Base-by-base conservation (phyloP, 176 grass and related monocot genomes). In the Ampelocalamus luodianensis region DNA sequence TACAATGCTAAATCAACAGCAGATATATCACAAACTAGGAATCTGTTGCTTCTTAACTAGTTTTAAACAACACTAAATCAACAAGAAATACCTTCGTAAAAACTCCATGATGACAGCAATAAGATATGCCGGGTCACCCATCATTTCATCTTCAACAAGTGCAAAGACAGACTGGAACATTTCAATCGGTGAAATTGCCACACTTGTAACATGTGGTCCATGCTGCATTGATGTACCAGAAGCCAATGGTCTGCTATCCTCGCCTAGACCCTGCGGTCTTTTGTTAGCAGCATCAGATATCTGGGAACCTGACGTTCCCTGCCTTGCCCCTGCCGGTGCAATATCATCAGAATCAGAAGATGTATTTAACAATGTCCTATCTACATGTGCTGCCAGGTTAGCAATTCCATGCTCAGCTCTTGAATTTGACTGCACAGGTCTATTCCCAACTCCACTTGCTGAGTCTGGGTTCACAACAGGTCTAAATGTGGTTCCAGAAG, bases 131-230 rank as follows among this genome's bases (percentile, higher is more conserved):
- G 91, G 96, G 22, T 98, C 96, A 81, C 87, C 86, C 55, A 87
- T 93, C 93, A 98, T 93, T 91, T 98, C 93, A 85, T 98, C 96
- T 83, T 98, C 96, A 78, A 98, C 89, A 77, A 85, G 76, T 45
- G 70, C 71, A 90, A 98, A 98, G 43, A 98, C 91, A 72, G 86
- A 95, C 26, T 91, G 76, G 50, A 92, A 93, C 88, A 98, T 94
- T 85, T 98, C 96, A 65, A 79, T 82, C 39, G 93, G 93, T 71
- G 93, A 98, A 92, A 95, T 93, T 83, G 91, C 82, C 48, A 89
- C 83, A 65, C 44, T 90, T 60, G 81, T 72, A 79, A 42, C 29
- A 93, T 90, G 79, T 74, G 85, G 54, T 84, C 90, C 90, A 59
- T 81, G 86, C 56, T 87, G 89, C 63, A 81, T 74, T 70, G 71